Conservation (phyloP, 2,329 filamentous ascomycete species). For the Scedosporium aurantiacum region DNA sequence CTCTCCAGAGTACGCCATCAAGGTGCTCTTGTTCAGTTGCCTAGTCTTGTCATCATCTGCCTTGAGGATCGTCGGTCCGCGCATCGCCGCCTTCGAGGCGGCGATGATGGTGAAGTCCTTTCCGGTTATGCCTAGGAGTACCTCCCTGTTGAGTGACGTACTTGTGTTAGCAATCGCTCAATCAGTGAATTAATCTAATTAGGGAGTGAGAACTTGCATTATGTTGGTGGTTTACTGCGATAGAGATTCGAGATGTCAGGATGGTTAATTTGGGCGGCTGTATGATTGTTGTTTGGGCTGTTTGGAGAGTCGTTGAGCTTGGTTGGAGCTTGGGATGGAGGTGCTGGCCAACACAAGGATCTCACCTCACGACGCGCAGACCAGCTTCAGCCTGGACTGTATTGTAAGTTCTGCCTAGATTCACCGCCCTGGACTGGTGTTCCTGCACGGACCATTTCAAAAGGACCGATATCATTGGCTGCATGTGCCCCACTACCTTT, state of each 20-base stretch:
- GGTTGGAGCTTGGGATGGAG: conserved; percentile 3
- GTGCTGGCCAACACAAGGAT: background rate
- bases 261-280: background rate
- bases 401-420: conserved; percentile 17
- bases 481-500: conserved; percentile 10
- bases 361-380: conserved; percentile 22
- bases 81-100: conserved; percentile 95
- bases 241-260: background rate
- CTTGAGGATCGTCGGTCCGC: conserved; percentile 93
- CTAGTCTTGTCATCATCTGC: conserved; percentile 93
- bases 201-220: background rate
- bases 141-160: conserved; percentile 57
- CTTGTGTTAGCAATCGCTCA: background rate
- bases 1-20: conserved; percentile 93
- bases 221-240: background rate
- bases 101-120: conserved; percentile 99
- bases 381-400: conserved; percentile 29
- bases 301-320: background rate
- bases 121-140: conserved; percentile 93
- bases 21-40: conserved; percentile 79
- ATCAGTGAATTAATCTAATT: background rate
- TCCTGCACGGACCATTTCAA: background rate
- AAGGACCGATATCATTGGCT: background rate
- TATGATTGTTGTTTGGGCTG: background rate
- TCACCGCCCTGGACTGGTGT: conserved; percentile 17